Conservation (phyloP, 805 yeast species). For the Candida xyloterini region DNA sequence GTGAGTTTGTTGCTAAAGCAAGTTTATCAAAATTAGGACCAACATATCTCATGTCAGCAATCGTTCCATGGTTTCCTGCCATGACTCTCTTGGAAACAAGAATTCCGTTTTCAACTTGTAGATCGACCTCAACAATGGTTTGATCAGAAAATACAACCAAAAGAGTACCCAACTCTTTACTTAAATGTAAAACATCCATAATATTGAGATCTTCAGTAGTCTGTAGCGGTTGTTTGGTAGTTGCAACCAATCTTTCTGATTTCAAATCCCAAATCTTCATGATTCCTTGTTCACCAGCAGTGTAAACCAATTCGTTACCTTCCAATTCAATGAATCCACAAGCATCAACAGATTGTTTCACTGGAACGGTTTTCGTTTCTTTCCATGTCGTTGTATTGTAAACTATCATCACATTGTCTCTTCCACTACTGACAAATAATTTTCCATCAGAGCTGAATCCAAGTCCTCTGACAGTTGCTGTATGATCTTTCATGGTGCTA, state of each 20-base stretch:
- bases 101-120: constrained; percentile 27
- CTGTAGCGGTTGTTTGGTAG: constrained; percentile 46
- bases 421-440: constrained; percentile 73
- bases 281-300: constrained; percentile 78
- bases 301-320: constrained; percentile 43
- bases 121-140: constrained; percentile 46
- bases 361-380: constrained; percentile 65
- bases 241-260: constrained; percentile 45
- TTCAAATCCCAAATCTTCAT: constrained; percentile 61
- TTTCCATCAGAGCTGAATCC: constrained; percentile 56
- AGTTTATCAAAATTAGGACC: constrained; percentile 58
- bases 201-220: constrained; percentile 73
- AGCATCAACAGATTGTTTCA: constrained; percentile 68
- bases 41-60: constrained; percentile 81
- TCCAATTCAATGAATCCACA: constrained; percentile 52
- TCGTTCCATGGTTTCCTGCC: constrained; percentile 94
- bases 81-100: constrained; percentile 52
- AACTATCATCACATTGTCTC: constrained; percentile 73
- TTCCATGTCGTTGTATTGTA: constrained; percentile 54
- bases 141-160: constrained; percentile 78
- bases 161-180: constrained; percentile 34
- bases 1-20: constrained; percentile 93
- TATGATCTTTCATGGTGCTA: constrained; percentile 66
- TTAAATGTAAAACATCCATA: constrained; percentile 45
- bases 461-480: constrained; percentile 81